Evolutionary conservation across 805 yeast genomes (phyloP).

Genomic region (Maudiozyma serrabonitensis): DNA sequence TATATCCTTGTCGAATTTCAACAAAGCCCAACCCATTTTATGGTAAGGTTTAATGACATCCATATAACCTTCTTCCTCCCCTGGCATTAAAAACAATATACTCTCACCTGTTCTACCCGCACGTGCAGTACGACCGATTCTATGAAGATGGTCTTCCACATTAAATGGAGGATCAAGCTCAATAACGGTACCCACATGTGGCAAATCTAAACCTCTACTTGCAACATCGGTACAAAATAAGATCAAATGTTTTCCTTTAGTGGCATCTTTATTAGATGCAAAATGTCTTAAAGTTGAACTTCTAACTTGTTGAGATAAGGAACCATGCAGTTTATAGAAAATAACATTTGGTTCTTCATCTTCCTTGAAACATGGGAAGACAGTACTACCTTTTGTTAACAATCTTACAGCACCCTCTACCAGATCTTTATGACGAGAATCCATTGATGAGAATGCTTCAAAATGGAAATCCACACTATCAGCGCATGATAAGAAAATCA

Average conservation of each 20-base stretch:
- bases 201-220: conserved; percentile 90
- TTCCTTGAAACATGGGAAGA: conserved; percentile 27
- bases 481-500: conserved; percentile 87
- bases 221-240: conserved; percentile 97
- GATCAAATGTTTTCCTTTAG: conserved; percentile 47
- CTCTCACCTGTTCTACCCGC: conserved; percentile 86
- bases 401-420: conserved; percentile 29
- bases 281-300: conserved; percentile 65
- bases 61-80: conserved; percentile 76
- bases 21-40: conserved; percentile 41
- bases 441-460: conserved; percentile 48
- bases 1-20: conserved; percentile 39
- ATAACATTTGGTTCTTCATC: conserved; percentile 34
- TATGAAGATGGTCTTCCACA: conserved; percentile 87
- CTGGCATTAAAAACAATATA: conserved; percentile 72
- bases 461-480: conserved; percentile 95
- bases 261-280: conserved; percentile 31
- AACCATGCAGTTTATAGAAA: conserved; percentile 77
- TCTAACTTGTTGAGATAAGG: conserved; percentile 75
- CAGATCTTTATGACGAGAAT: conserved; percentile 35
- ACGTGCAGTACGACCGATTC: conserved; percentile 97
- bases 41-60: conserved; percentile 52
- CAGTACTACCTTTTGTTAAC: conserved; percentile 20
- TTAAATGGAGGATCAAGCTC: conserved; percentile 95
- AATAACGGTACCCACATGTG: conserved; percentile 72